phyloP scores from a whole-genome alignment of 257 asterid species.

The Solanum sejunctum region DNA sequence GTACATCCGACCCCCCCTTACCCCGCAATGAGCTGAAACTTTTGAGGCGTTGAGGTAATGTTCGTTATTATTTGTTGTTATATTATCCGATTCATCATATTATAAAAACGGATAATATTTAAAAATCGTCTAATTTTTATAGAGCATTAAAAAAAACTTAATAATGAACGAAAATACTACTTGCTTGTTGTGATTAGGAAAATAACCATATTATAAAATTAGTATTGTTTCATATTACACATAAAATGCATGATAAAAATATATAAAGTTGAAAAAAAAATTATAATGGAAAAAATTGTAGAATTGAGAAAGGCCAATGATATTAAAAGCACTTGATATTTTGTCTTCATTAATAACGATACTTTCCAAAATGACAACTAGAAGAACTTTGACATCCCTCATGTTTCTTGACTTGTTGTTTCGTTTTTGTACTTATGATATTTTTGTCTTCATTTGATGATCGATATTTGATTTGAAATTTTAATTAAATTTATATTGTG shows the following conservation, averaged over 20 bases:
- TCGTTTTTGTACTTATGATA: neutral
- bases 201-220: neutral
- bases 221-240: no score
- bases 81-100: neutral
- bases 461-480: neutral
- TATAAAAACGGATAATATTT: neutral
- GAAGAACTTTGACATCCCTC: neutral
- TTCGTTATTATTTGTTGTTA: no score
- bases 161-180: no score
- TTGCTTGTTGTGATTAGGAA: neutral
- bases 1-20: no score
- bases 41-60: no score
- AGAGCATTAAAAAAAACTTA: no score
- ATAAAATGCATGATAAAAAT: no score
- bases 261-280: neutral
- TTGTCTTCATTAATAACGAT: neutral
- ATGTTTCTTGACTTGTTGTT: neutral
- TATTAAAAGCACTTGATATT: neutral
- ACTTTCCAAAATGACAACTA: neutral
- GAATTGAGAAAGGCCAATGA: neutral
- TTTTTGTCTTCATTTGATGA: neutral
- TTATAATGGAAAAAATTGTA: neutral
- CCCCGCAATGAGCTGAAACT: no score
- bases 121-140: neutral
- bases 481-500: neutral